A percentile compares a stretch with the other conserved stretches of the same genome.
Evolutionary conservation across 768 basidiomycete genomes (phyloP).

Genomic region (Phaffia australis): DNA sequence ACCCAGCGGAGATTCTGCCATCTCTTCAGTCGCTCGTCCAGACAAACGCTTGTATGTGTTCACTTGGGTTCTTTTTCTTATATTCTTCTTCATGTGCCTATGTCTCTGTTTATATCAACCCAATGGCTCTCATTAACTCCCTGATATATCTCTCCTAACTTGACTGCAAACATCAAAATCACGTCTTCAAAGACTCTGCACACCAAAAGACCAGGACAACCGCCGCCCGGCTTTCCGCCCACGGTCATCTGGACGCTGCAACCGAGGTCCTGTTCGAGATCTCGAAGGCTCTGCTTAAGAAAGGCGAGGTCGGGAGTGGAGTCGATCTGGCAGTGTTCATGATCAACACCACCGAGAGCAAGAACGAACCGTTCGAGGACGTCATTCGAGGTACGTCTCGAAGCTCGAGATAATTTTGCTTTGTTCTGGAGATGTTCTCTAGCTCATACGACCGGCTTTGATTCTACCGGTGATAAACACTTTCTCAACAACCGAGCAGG

Average conservation of each 20-base stretch:
- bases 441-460: neutral
- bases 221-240: conserved; percentile 53
- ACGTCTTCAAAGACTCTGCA: conserved; percentile 54
- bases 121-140: too few relatives aligned
- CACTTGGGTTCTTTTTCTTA: too few relatives aligned
- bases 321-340: conserved; percentile 71
- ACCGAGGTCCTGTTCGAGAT: conserved; percentile 88
- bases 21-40: conserved; percentile 17
- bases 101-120: too few relatives aligned
- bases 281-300: conserved; percentile 76
- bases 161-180: too few relatives aligned
- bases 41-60: conserved; percentile 7
- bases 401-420: neutral
- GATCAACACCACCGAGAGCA: conserved; percentile 69
- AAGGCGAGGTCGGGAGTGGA: conserved; percentile 77
- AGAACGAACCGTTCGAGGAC: conserved; percentile 53
- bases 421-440: neutral
- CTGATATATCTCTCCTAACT: too few relatives aligned
- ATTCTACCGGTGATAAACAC: neutral
- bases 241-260: conserved; percentile 63
- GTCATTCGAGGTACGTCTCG: conserved; percentile 62
- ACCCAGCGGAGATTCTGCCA: conserved; percentile 6
- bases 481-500: conserved; percentile 43
- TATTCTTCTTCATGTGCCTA: too few relatives aligned
- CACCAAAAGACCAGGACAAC: conserved; percentile 96